Base-by-base conservation (phyloP, 2,329 filamentous ascomycete species). In the Arthrobotrys sphaeroides region DNA sequence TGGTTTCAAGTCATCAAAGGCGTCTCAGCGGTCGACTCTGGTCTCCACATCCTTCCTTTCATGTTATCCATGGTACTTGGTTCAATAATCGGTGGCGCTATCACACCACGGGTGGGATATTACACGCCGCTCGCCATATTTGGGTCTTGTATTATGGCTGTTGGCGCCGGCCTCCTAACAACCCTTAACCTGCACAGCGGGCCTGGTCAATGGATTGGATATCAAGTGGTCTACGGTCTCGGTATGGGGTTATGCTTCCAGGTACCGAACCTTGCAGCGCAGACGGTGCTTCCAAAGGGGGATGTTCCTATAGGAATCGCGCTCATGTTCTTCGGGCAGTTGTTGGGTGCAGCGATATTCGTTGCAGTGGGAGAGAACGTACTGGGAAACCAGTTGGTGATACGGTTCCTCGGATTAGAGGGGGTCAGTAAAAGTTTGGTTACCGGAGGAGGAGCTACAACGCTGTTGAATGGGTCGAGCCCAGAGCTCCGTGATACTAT, bases 211-310 rank as follows among this genome's bases (percentile, higher is more conserved):
- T 89, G 87, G 87, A 79, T 80, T 26, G 78, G 79, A 18, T 80
- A 79, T 42, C 79, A 80, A 31, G 60, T 77, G 9, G 38, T 89
- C 2, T 28, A 82, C 84, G 18, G 88, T 86, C 22, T 82, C 0
- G 87, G 87, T 16, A 83, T 86, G 5, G 88, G 88, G 1, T 82
- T 87, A 28, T 85, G 86, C 5, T 86, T 90, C 83, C 88, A 90
- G 79, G 85, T 87, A 3, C 83, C 86, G n/a, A 83, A 84, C 68
- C 85, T 90, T 22, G 87, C 87, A 1, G 84, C 86, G 4, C 87
- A 89, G 78, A 85, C 87, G 0, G 85, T 87, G 0, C 83, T 89
- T 5, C 82, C 83, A 12, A 83, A 83, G 24, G 83, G 85, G 13
- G 86, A 89, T 66, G 83, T 89, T 33, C 84, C 87, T 2, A 86